Conservation (phyloP, 805 yeast genomes). For the Saccharomyces paradoxus region DNA sequence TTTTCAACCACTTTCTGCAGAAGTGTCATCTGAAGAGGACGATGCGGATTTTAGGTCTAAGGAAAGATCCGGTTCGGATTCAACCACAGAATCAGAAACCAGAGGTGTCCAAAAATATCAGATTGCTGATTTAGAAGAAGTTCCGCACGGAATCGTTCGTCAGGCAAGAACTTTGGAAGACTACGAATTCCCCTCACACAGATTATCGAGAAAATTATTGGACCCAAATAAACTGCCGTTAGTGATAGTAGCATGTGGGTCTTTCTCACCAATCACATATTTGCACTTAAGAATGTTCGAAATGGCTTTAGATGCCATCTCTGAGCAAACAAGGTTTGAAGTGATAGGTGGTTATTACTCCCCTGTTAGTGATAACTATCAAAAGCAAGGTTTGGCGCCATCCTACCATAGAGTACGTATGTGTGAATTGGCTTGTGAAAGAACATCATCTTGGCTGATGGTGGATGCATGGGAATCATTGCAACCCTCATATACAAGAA, state of each 20-base stretch:
- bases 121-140: conserved; percentile 92
- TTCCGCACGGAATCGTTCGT: conserved; percentile 86
- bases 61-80: neutral
- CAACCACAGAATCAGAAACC: neutral
- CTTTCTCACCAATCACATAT: conserved; percentile 92
- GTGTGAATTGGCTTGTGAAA: conserved; percentile 97
- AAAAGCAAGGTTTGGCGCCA: conserved; percentile 86
- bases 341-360: conserved; percentile 94
- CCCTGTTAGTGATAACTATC: conserved; percentile 89
- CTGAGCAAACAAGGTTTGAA: conserved; percentile 88
- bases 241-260: conserved; percentile 95
- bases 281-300: conserved; percentile 95
- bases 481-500: conserved; percentile 83
- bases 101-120: conserved; percentile 40
- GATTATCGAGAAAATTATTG: conserved; percentile 59
- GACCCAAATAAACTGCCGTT: conserved; percentile 79
- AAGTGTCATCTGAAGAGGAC: conserved; percentile 39
- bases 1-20: conserved; percentile 46
- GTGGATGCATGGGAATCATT: conserved; percentile 98
- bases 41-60: conserved; percentile 14
- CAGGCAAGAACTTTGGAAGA: conserved; percentile 66
- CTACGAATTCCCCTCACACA: conserved; percentile 81
- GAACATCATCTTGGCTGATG: conserved; percentile 96
- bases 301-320: conserved; percentile 91
- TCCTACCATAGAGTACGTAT: conserved; percentile 86